Conservation (phyloP, 495 filamentous ascomycete genomes). For the Penicillium goetzii region DNA sequence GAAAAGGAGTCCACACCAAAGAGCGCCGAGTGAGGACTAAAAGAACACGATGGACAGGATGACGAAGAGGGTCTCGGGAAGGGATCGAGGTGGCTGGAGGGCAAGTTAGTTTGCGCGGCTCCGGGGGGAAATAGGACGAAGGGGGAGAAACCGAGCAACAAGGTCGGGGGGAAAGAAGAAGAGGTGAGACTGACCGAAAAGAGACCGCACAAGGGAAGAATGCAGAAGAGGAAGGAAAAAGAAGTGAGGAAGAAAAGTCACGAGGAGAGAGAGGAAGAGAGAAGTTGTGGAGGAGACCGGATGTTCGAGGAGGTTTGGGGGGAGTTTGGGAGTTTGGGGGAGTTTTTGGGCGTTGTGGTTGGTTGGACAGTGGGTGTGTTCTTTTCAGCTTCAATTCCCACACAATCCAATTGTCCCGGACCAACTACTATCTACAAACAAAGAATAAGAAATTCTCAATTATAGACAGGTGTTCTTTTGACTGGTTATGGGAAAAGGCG, state of each 20-base stretch:
- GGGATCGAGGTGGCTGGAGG: conserved; percentile 63
- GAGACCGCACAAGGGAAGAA: conserved; percentile 8
- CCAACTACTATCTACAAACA: background rate
- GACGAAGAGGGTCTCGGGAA: conserved; percentile 43
- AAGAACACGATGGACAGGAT: conserved; percentile 15
- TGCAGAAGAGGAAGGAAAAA: conserved; percentile 12
- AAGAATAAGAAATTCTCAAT: background rate
- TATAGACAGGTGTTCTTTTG: background rate
- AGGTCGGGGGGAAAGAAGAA: conserved; percentile 31
- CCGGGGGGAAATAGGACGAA: conserved; percentile 26
- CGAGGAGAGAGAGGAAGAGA: too few relatives aligned
- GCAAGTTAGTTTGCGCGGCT: conserved; percentile 45
- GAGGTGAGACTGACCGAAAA: conserved; percentile 28
- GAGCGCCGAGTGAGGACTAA: conserved; percentile 29
- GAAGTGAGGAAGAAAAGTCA: conserved; percentile 29
- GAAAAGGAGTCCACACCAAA: conserved; percentile 22
- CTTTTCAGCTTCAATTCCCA: conserved; percentile 31
- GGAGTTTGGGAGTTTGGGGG: conserved; percentile 1
- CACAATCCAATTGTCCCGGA: conserved; percentile 33
- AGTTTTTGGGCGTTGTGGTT: conserved; percentile 26
- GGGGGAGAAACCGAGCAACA: conserved; percentile 12
- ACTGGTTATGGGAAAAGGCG: background rate
- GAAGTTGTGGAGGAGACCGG: conserved; percentile 33
- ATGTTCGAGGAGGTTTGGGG: conserved; percentile 24
- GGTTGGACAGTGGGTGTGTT: conserved; percentile 24